Conservation (phyloP, 2,329 filamentous ascomycete genomes). For the Trichophyton equinum region DNA sequence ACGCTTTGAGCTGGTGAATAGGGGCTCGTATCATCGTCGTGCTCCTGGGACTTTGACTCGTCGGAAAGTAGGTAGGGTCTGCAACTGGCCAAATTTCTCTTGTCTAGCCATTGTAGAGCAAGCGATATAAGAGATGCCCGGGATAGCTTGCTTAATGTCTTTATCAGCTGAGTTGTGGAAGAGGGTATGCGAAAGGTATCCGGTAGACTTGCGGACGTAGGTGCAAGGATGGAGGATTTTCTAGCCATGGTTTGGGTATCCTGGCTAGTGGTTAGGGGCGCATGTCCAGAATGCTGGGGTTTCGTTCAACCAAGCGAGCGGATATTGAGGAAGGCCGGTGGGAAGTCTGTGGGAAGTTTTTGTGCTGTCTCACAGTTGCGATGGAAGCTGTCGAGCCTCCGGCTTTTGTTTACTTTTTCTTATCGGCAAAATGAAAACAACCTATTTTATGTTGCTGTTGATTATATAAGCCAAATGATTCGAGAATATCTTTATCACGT, state of each 20-base stretch:
- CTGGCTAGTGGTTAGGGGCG: neutral
- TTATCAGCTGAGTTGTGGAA: constrained; percentile 51
- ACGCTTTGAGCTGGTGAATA: constrained; percentile 56
- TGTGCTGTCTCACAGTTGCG: neutral
- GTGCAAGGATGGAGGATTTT: constrained; percentile 35
- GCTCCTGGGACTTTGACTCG: constrained; percentile 30
- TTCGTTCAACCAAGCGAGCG: neutral
- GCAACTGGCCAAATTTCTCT: constrained; percentile 48
- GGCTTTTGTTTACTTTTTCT: no score
- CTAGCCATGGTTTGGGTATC: constrained; percentile 8
- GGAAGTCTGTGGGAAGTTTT: neutral
- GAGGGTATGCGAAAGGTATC: constrained; percentile 57
- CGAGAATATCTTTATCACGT: no score
- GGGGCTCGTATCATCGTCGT: constrained; percentile 51
- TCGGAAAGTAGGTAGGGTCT: constrained; percentile 41
- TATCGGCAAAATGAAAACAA: no score
- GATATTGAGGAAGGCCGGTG: no score
- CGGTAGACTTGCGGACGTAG: constrained; percentile 59
- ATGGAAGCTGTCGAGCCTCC: no score
- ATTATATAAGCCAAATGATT: no score
- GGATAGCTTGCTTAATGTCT: constrained; percentile 56
- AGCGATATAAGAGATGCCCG: constrained; percentile 60
- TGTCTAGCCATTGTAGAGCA: constrained; percentile 61
- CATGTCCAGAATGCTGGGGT: neutral
- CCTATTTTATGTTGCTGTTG: no score